These are phyloP conservation scores for Lactifluus rugatus DNA, from an alignment of 768 basidiomycete genomes.

Conservation along the genomic window DNA sequence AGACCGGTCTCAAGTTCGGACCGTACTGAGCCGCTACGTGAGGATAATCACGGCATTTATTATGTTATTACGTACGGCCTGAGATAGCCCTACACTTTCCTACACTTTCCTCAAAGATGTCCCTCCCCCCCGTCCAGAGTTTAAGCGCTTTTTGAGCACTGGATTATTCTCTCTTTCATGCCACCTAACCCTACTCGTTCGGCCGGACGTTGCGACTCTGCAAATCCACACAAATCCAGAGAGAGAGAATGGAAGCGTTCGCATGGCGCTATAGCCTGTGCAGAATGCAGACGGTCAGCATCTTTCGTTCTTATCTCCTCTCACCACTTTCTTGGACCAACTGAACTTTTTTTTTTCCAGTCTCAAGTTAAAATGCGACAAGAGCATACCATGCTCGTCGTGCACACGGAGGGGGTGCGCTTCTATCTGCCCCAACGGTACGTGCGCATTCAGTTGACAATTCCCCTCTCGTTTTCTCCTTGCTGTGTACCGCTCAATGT, in stretches of 20 bases:
- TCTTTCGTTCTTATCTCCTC: not conserved
- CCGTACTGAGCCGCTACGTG: too few relatives aligned
- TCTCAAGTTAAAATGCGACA: conserved; percentile 67
- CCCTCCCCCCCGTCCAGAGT: too few relatives aligned
- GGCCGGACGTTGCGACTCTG: not conserved
- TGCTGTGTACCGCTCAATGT: not conserved
- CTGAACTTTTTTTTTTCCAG: conserved; percentile 25
- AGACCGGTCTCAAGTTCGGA: too few relatives aligned
- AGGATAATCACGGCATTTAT: too few relatives aligned
- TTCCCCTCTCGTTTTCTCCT: not conserved
- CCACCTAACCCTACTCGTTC: not conserved
- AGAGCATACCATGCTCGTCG: conserved; percentile 45
- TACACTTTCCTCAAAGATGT: not conserved
- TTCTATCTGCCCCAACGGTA: conserved; percentile 64
- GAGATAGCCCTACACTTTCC: too few relatives aligned
- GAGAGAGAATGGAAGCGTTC: conserved; percentile 21
- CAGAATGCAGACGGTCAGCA: conserved; percentile 20
- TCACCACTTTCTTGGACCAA: not conserved
- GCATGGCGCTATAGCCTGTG: conserved; percentile 18
- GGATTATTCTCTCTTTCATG: not conserved
- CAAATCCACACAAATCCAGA: not conserved
- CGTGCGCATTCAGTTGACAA: conserved; percentile 11
- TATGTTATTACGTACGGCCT: too few relatives aligned
- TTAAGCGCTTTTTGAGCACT: too few relatives aligned
- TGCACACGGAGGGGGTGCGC: conserved; percentile 67